A percentile compares a stretch with the other conserved stretches of the same genome.
phyloP scores from a whole-genome alignment of 1,284 basidiomycete species.

The Coriolopsis trogii region DNA sequence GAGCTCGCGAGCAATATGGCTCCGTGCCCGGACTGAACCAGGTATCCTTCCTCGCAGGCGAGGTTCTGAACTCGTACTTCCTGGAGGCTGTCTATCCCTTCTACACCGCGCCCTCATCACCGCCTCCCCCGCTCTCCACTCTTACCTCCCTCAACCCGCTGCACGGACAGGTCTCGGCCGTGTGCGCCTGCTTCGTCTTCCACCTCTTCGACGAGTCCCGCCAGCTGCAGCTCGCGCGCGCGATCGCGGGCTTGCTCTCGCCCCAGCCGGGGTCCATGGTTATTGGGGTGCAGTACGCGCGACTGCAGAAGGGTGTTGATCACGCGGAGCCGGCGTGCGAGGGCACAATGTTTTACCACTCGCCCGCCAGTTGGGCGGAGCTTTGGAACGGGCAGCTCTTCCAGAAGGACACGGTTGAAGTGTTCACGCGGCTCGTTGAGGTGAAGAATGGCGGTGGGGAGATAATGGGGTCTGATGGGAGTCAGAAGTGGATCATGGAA shows the following conservation, averaged over 20 bases:
- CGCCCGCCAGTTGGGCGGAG: conserved; percentile 42
- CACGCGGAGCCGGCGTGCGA: background rate
- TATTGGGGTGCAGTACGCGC: conserved; percentile 34
- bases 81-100: conserved; percentile 30
- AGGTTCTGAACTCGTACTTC: conserved; percentile 40
- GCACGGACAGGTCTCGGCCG: conserved; percentile 43
- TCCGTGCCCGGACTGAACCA: conserved; percentile 21
- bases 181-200: conserved; percentile 49
- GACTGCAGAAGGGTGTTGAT: conserved; percentile 16
- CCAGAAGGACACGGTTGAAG: conserved; percentile 19
- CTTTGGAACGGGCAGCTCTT: conserved; percentile 48
- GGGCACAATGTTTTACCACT: conserved; percentile 36
- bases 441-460: background rate
- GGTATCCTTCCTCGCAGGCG: conserved; percentile 44
- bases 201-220: conserved; percentile 47
- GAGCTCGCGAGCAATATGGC: conserved; percentile 22
- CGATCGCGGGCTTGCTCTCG: conserved; percentile 41
- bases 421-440: conserved; percentile 31
- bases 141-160: conserved; percentile 43
- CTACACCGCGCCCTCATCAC: conserved; percentile 20
- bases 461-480: too few relatives aligned
- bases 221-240: conserved; percentile 42
- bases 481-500: background rate
- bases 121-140: conserved; percentile 34
- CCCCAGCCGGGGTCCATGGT: conserved; percentile 36